These are phyloP conservation scores for Aspergillus brasiliensis DNA, from an alignment of 2,329 filamentous ascomycete species.

Conservation along the genomic window DNA sequence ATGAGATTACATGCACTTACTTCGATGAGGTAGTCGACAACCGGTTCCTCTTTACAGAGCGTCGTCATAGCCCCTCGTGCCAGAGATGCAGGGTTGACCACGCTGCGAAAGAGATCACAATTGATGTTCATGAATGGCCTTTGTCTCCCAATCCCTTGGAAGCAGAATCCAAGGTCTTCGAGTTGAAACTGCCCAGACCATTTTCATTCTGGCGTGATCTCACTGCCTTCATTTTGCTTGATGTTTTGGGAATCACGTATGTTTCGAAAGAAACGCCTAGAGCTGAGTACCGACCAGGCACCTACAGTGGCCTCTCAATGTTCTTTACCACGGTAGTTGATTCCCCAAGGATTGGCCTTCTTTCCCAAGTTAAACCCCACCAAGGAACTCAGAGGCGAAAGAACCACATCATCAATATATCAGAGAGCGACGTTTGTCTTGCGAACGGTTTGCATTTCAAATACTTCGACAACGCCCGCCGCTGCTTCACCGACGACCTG, in stretches of 20 bases:
- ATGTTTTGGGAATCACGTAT: constrained; percentile 38
- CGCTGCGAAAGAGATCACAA: constrained; percentile 44
- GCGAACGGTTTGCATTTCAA: constrained; percentile 47
- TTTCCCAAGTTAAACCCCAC: constrained; percentile 44
- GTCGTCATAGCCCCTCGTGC: constrained; percentile 31
- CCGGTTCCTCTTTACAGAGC: constrained; percentile 2
- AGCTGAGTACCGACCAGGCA: constrained; percentile 12
- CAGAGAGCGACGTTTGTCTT: constrained; percentile 45
- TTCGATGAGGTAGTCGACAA: neutral
- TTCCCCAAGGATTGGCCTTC: constrained; percentile 30
- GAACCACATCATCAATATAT: constrained; percentile 20
- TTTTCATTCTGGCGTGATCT: constrained; percentile 54
- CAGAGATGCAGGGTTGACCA: constrained; percentile 37
- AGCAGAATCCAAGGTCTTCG: constrained; percentile 56
- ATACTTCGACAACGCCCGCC: constrained; percentile 28
- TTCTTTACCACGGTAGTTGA: constrained; percentile 6
- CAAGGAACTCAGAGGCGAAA: constrained; percentile 36
- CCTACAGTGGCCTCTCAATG: constrained; percentile 19
- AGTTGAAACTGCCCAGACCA: constrained; percentile 47
- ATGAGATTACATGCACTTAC: constrained; percentile 10
- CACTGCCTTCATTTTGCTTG: constrained; percentile 45
- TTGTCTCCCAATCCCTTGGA: constrained; percentile 39
- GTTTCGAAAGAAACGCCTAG: constrained; percentile 7
- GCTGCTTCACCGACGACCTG: constrained; percentile 23
- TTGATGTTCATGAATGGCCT: constrained; percentile 60